Evolutionary conservation across 1,284 basidiomycete species (phyloP).

Genomic region (Ustilago loliicola): DNA sequence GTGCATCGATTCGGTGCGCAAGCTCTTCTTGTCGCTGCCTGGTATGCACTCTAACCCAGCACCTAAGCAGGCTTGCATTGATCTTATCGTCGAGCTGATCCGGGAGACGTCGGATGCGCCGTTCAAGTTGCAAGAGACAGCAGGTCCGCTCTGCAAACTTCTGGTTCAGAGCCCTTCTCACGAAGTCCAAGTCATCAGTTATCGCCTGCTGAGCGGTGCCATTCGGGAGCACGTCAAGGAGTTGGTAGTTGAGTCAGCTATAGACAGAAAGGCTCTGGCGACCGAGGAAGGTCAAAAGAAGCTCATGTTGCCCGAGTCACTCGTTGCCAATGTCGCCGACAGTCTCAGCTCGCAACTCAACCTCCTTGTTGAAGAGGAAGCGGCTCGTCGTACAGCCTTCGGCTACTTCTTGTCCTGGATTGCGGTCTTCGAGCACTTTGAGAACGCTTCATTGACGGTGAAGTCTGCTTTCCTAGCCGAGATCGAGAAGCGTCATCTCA

Average conservation of each 20-base stretch:
- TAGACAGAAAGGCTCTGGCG: conserved; percentile 35
- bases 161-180: conserved; percentile 43
- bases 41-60: conserved; percentile 24
- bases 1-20: conserved; percentile 76
- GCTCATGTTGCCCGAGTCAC: conserved; percentile 31
- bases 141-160: conserved; percentile 33
- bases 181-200: conserved; percentile 58
- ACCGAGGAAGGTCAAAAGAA: conserved; percentile 35
- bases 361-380: conserved; percentile 38
- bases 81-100: conserved; percentile 57
- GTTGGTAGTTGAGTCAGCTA: conserved; percentile 59
- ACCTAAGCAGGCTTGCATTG: conserved; percentile 43
- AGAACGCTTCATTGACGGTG: conserved; percentile 85
- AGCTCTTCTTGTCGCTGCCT: conserved; percentile 74
- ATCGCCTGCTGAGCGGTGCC: conserved; percentile 37
- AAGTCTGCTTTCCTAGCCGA: conserved; percentile 86
- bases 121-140: conserved; percentile 41
- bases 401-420: conserved; percentile 87
- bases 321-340: conserved; percentile 42
- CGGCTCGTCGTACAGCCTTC: conserved; percentile 47
- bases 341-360: conserved; percentile 35
- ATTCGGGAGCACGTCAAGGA: conserved; percentile 57
- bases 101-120: conserved; percentile 39
- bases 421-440: conserved; percentile 87
- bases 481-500: conserved; percentile 79